These are phyloP conservation scores for Neurospora sp. DNA, from an alignment of 2,329 filamentous ascomycete genomes.

Conservation along the genomic window DNA sequence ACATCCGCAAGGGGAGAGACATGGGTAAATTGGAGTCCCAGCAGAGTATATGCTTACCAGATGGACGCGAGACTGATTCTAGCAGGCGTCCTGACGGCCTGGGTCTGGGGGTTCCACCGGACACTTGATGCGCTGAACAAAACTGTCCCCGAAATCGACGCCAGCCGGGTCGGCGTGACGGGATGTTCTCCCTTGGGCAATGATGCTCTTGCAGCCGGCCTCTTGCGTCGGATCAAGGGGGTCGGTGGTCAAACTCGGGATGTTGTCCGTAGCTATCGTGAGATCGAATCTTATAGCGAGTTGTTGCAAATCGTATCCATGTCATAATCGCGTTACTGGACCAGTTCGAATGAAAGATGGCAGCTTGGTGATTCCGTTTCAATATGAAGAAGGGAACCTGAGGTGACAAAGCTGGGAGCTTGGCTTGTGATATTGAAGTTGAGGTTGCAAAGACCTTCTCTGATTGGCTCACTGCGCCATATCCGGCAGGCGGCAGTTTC, in stretches of 20 bases:
- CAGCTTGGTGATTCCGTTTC: not conserved
- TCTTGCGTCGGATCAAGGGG: constrained; percentile 15
- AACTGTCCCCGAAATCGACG: constrained; percentile 36
- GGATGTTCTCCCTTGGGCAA: constrained; percentile 47
- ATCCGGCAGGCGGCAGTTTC: not conserved
- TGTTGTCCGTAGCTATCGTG: not conserved
- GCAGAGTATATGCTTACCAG: not conserved
- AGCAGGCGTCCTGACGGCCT: constrained; percentile 39
- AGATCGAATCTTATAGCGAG: not conserved
- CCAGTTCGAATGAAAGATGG: not conserved
- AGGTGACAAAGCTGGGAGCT: not conserved
- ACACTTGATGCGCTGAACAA: constrained; percentile 41
- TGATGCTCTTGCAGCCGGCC: constrained; percentile 41
- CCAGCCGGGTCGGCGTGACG: constrained; percentile 34
- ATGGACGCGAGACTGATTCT: not conserved
- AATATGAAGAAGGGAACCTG: not conserved
- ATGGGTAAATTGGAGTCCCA: constrained; percentile 27
- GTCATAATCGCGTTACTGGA: not conserved
- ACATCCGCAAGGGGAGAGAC: constrained; percentile 36
- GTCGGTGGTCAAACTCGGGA: not conserved
- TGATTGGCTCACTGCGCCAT: not conserved
- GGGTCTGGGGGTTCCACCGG: constrained; percentile 46
- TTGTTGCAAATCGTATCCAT: not conserved
- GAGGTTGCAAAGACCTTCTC: not conserved
- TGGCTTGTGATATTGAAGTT: not conserved